These are phyloP conservation scores for Hypomontagnella submonticulosa DNA, from an alignment of 495 filamentous ascomycete species.

Conservation along the genomic window DNA sequence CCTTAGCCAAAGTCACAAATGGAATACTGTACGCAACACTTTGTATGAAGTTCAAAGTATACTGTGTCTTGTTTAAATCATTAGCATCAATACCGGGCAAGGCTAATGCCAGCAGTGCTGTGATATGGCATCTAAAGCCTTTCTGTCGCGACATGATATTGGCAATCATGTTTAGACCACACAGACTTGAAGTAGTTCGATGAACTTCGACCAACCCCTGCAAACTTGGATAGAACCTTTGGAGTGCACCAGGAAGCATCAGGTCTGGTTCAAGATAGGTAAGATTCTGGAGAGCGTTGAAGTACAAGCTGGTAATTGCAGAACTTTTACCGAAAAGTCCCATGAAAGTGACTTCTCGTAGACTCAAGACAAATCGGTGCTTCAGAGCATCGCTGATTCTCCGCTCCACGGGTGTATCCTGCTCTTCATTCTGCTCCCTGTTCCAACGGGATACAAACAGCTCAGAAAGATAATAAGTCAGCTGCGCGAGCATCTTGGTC, in stretches of 20 bases:
- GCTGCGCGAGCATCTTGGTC: conserved; percentile 89
- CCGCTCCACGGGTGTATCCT: conserved; percentile 82
- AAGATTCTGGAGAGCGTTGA: conserved; percentile 87
- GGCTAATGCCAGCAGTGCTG: conserved; percentile 88
- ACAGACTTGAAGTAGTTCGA: conserved; percentile 91
- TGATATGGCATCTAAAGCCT: conserved; percentile 94
- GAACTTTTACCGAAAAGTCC: conserved; percentile 96
- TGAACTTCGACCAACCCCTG: conserved; percentile 98
- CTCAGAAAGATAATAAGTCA: conserved; percentile 93
- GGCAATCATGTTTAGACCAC: conserved; percentile 87
- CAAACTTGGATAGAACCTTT: conserved; percentile 95
- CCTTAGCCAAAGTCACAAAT: conserved; percentile 81
- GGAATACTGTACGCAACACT: conserved; percentile 94
- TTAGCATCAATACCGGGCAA: conserved; percentile 98
- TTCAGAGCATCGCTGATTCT: conserved; percentile 82
- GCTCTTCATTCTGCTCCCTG: conserved; percentile 89
- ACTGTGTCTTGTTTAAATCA: conserved; percentile 94
- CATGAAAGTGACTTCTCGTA: conserved; percentile 97
- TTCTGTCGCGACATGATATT: conserved; percentile 90
- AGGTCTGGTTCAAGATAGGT: conserved; percentile 91
- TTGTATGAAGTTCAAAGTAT: conserved; percentile 94
- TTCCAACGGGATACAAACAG: conserved; percentile 99
- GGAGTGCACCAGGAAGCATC: conserved; percentile 91
- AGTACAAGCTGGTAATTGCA: conserved; percentile 87
- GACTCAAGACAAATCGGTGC: conserved; percentile 86